Evolutionary conservation across 2,329 filamentous ascomycete genomes (phyloP), one percentile per base, ranked within the genome.

Genomic region (Aspergillus neotritici): DNA sequence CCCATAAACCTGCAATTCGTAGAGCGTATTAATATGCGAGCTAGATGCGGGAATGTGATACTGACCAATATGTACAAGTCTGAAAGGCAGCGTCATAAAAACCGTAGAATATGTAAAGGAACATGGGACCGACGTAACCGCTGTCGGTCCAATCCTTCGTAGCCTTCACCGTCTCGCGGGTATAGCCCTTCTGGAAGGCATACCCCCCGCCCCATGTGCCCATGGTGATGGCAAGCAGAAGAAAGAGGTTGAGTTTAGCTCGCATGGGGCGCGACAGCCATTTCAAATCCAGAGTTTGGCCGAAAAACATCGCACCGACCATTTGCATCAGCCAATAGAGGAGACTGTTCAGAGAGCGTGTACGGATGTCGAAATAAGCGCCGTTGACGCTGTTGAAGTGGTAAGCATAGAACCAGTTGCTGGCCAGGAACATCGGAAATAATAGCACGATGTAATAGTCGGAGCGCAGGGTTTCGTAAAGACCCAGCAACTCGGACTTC

Each of bases 21-120:
- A 12, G 8, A 5, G 11, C 34, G 9, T 13, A 34, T 31, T 37
- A 21, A n/a, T 31, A 12, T 10, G 30, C 16, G 30, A 11, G 0
- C 33, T 14, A 38, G 37, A 34, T 17, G 5, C 31, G 15, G 15
- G 32, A 31, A 31, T 35, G 34, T 12, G n/a, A 4, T 4, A 62
- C 73, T 55, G 64, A 78, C 90, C 90, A 96, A 75, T 97, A 96
- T 38, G 90, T 83, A 58, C 76, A 82, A 0, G 88, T 91, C 72
- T 97, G 91, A 84, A 88, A 96, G 42, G 83, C 79, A 34, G 90
- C 87, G 63, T 96, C 91, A 56, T 83, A 93, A 66, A 93, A 84
- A 32, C 88, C 88, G 63, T 93, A 94, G 67, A 90, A 90, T 58
- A 94, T 87, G 72, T 89, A 94, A 40, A 94, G 70, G 64, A 94